Evolutionary conservation across 495 filamentous ascomycete genomes (phyloP), one percentile per base, ranked within the genome.

Genomic region (Podospora bellae-mahoneyi): DNA sequence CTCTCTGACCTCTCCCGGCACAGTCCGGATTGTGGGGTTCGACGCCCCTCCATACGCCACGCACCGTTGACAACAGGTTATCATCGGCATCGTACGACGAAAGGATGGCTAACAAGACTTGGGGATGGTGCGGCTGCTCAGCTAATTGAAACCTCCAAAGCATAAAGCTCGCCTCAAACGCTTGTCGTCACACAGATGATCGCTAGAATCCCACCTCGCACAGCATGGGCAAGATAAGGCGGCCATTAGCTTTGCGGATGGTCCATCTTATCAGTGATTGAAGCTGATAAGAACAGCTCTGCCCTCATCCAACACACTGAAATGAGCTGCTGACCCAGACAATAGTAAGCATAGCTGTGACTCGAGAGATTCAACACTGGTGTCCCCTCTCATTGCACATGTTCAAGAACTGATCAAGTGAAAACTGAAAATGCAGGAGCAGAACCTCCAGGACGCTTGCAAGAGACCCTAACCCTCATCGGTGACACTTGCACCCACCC

Each of bases 51-150:
- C n/a, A 19, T 13, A 10, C 39, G 39, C 39, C 39, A 26, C 59
- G 5, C 23, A 28, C 23, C 59, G 28, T 39, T 30, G 6, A 23
- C 15, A 6, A 44, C 61, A 34, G 61, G 39, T 48, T 48, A 48
- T 48, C 39, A 16, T 10, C 61, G 19, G 44, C 19, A 63, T 63
- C 61, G 61, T 63, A 53, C 61, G 61, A 63, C 61, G 44, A 63
- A 39, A 19, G 16, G 56, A 59, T 44, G 39, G 39, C 39, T 48
- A 48, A 48, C 39, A 48, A 48, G 15, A 48, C 39, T 16, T 48
- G 39, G 39, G 39, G 15, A 5, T 13, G 39, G 39, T 48, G 39
- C 30, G 30, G 30, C 30, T 32, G 30, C 30, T 32, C 30, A 32
- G 30, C 30, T 32, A 7, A 5, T 48, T 16, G 39, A 48, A 13